phyloP scores from a whole-genome alignment of 805 yeast genomes.

The Starmerella sp. region DNA sequence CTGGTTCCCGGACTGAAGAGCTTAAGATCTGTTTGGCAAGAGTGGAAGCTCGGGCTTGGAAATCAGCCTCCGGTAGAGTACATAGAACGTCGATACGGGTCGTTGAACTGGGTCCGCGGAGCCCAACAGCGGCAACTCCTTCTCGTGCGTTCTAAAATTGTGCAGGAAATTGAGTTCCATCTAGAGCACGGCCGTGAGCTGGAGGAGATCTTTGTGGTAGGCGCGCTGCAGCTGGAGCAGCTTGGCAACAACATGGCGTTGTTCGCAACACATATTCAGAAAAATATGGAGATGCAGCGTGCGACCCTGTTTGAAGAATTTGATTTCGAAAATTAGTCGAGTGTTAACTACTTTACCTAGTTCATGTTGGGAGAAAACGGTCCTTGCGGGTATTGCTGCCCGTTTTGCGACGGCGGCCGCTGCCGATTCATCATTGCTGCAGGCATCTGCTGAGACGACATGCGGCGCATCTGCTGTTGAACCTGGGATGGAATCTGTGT shows the following conservation, averaged over 20 bases:
- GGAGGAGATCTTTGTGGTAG: slow-evolving; percentile 11
- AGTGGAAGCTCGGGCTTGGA: slow-evolving; percentile 9
- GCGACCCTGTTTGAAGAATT: slow-evolving; percentile 6
- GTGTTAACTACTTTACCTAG: not conserved
- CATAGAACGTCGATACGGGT: slow-evolving; percentile 7
- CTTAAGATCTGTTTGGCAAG: not conserved
- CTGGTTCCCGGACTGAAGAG: not conserved
- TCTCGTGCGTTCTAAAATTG: not conserved
- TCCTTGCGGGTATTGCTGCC: slow-evolving; percentile 4
- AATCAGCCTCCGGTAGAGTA: slow-evolving; percentile 6
- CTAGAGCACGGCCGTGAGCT: slow-evolving; percentile 12
- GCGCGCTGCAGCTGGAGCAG: not conserved
- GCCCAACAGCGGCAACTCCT: not conserved
- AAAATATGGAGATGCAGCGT: not conserved
- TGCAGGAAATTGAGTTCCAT: slow-evolving; percentile 13
- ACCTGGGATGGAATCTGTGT: slow-evolving; percentile 14
- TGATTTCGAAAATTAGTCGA: not conserved
- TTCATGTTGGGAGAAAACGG: slow-evolving; percentile 1
- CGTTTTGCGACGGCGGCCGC: slow-evolving; percentile 7
- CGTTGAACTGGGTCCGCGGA: not conserved
- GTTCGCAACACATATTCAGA: slow-evolving; percentile 3
- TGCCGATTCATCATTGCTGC: slow-evolving; percentile 14
- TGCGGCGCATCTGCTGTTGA: slow-evolving; percentile 9
- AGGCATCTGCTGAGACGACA: slow-evolving; percentile 9
- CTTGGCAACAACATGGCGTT: not conserved